Conservation (phyloP, 257 asterid species). For the Misopates orontium region DNA sequence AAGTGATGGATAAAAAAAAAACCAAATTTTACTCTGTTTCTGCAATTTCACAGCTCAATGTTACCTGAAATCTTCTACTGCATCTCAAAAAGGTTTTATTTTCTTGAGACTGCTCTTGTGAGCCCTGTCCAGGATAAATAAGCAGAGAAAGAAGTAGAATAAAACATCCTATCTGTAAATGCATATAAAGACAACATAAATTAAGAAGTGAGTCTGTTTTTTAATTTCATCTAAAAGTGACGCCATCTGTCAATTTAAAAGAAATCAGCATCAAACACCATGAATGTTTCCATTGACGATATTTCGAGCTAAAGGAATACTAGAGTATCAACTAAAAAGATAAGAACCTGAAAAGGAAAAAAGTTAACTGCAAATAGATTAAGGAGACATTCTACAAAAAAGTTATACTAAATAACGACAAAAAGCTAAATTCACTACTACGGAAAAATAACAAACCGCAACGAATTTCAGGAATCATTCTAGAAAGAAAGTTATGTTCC, state of each 20-base stretch:
- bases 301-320: background rate
- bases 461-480: background rate
- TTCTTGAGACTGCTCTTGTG: background rate
- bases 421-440: background rate
- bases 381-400: too few relatives aligned
- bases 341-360: background rate
- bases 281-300: background rate
- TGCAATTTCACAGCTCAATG: background rate
- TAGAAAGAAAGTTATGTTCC: background rate
- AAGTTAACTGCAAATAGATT: background rate
- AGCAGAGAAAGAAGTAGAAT: background rate
- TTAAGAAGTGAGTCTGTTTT: background rate
- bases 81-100: background rate
- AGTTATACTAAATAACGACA: too few relatives aligned
- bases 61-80: background rate
- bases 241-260: background rate
- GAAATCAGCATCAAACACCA: background rate
- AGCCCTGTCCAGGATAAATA: background rate
- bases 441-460: slow-evolving; percentile 4
- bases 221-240: background rate
- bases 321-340: background rate
- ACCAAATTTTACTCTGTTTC: background rate
- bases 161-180: background rate
- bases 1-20: too few relatives aligned
- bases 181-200: background rate